phyloP scores from a whole-genome alignment of 2,329 filamentous ascomycete species.

The Nemania bipapillata region DNA sequence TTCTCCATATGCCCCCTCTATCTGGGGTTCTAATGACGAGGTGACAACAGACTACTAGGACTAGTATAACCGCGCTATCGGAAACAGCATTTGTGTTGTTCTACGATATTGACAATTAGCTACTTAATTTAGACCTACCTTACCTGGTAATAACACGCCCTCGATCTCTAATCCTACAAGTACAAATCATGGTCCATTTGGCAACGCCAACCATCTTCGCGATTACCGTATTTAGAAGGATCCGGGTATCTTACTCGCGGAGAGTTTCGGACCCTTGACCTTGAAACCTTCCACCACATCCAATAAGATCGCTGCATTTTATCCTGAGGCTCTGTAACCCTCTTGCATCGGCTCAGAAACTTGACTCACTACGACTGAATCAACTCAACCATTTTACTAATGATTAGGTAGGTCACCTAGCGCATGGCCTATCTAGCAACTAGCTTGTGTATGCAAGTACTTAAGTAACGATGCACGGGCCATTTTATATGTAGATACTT shows the following conservation, averaged over 20 bases:
- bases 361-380: not conserved
- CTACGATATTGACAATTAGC: not conserved
- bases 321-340: not conserved
- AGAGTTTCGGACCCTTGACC: not conserved
- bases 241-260: slow-evolving; percentile 17
- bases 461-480: not conserved
- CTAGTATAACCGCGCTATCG: not conserved
- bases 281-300: not conserved
- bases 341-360: not conserved
- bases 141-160: not conserved
- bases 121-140: not conserved
- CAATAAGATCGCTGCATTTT: not conserved
- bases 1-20: too few relatives aligned
- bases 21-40: too few relatives aligned
- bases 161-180: not conserved
- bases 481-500: not conserved
- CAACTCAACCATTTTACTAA: not conserved
- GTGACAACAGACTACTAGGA: too few relatives aligned
- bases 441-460: not conserved
- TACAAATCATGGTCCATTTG: not conserved
- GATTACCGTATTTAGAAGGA: slow-evolving; percentile 15
- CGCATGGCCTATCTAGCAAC: not conserved
- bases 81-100: not conserved
- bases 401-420: not conserved
- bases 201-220: slow-evolving; percentile 4